These are phyloP conservation scores for Ochromonas danica DNA, from an alignment of 108 stramenopile species.

Conservation along the genomic window DNA sequence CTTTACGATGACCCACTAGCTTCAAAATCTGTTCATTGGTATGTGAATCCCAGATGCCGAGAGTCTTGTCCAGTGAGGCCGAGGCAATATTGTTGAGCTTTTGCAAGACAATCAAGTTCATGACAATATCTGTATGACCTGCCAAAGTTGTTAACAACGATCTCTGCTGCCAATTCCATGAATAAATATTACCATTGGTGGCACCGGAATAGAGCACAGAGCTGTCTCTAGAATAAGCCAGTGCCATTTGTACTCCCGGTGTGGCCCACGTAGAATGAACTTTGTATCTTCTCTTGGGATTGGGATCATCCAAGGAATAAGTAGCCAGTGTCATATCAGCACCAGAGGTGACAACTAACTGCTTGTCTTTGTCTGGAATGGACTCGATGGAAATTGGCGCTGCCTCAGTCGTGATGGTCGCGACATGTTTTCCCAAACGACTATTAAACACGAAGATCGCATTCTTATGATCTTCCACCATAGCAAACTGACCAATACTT, in stretches of 20 bases:
- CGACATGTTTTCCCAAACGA: background rate
- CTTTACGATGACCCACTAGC: slow-evolving; percentile 59
- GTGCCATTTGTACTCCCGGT: slow-evolving; percentile 50
- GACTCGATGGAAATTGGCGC: slow-evolving; percentile 50
- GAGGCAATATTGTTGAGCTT: slow-evolving; percentile 57
- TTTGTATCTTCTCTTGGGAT: slow-evolving; percentile 43
- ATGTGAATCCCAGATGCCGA: slow-evolving; percentile 61
- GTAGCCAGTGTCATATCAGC: slow-evolving; percentile 52
- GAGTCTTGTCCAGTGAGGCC: slow-evolving; percentile 57
- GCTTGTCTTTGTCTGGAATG: slow-evolving; percentile 38
- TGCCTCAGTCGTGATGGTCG: slow-evolving; percentile 32
- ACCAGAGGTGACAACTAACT: slow-evolving; percentile 44
- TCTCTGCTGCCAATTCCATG: slow-evolving; percentile 47
- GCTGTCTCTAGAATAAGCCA: slow-evolving; percentile 50
- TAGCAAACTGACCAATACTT: slow-evolving; percentile 39
- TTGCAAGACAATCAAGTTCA: slow-evolving; percentile 50
- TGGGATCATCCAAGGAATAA: slow-evolving; percentile 48
- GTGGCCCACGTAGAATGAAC: slow-evolving; percentile 49
- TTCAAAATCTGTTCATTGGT: slow-evolving; percentile 53
- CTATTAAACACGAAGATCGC: slow-evolving; percentile 43
- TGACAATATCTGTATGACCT: slow-evolving; percentile 61
- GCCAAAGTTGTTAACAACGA: slow-evolving; percentile 40
- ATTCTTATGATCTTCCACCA: slow-evolving; percentile 46
- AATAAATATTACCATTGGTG: slow-evolving; percentile 47
- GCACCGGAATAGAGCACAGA: slow-evolving; percentile 52